Evolutionary conservation across 106 monocot genomes (phyloP).

Genomic region (Allium cepa): DNA sequence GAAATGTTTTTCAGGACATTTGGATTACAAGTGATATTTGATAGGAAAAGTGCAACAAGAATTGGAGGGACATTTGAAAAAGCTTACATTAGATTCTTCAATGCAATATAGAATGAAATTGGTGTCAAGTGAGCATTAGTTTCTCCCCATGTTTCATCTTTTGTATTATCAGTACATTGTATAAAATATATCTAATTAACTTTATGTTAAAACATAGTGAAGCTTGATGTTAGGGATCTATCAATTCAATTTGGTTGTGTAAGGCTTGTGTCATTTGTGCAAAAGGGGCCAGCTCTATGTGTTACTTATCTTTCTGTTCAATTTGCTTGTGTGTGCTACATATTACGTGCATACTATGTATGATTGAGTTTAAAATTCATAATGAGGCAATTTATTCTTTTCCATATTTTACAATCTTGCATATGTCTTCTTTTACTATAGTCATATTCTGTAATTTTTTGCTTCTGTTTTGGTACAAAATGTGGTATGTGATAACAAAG

Average conservation of each 20-base stretch:
- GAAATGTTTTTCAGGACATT: neutral
- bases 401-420: no score
- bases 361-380: no score
- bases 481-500: no score
- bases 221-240: constrained; percentile 66
- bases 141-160: no score
- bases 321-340: neutral
- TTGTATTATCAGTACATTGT: no score
- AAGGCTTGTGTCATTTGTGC: constrained; percentile 73
- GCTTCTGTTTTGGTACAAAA: no score
- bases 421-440: no score
- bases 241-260: constrained; percentile 83
- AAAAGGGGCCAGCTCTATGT: constrained; percentile 70
- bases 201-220: constrained; percentile 16
- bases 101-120: constrained; percentile 67
- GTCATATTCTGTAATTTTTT: no score
- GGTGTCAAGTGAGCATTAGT: constrained; percentile 52
- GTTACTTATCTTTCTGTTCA: neutral
- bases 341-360: no score
- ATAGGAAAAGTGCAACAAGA: constrained; percentile 52
- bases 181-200: no score
- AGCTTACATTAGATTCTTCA: constrained; percentile 83
- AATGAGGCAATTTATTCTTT: no score
- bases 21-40: constrained; percentile 68
- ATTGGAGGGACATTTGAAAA: constrained; percentile 89